Conservation (phyloP, 176 grass and related monocot species). For the Chloris gayana region DNA sequence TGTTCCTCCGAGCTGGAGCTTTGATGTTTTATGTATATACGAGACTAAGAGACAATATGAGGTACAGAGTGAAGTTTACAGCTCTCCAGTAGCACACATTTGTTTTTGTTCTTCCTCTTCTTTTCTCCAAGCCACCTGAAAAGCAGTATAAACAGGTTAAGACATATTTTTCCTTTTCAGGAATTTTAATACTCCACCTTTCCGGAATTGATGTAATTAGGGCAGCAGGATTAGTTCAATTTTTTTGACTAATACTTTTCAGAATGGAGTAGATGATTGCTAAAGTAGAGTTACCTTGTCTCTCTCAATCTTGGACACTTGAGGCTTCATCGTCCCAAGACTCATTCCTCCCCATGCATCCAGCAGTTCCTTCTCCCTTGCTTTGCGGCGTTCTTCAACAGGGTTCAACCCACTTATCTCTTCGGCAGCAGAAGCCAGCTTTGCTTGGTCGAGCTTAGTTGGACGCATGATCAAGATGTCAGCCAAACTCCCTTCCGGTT, state of each 20-base stretch:
- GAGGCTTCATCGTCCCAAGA: constrained; percentile 67
- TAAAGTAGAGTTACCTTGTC: constrained; percentile 62
- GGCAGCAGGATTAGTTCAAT: too few relatives aligned
- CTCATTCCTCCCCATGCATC: constrained; percentile 79
- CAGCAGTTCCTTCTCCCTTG: constrained; percentile 71
- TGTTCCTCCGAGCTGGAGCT: constrained; percentile 29
- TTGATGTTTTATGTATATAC: neutral
- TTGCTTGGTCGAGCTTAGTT: constrained; percentile 59
- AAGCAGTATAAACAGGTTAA: constrained; percentile 37
- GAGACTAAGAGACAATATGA: constrained; percentile 4
- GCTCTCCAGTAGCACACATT: neutral
- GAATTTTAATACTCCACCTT: neutral
- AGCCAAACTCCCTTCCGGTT: constrained; percentile 38
- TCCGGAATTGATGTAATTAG: too few relatives aligned
- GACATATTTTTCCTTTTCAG: neutral
- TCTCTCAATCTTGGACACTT: constrained; percentile 75
- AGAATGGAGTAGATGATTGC: neutral
- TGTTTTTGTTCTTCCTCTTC: constrained; percentile 62
- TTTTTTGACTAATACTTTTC: too few relatives aligned
- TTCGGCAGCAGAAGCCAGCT: constrained; percentile 40
- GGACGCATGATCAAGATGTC: constrained; percentile 63
- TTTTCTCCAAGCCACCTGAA: constrained; percentile 73
- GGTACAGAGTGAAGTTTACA: constrained; percentile 15
- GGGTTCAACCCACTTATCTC: constrained; percentile 46
- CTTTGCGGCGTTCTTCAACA: constrained; percentile 50